phyloP scores from a whole-genome alignment of 2,329 filamentous ascomycete species.

The Trichoderma gracile region DNA sequence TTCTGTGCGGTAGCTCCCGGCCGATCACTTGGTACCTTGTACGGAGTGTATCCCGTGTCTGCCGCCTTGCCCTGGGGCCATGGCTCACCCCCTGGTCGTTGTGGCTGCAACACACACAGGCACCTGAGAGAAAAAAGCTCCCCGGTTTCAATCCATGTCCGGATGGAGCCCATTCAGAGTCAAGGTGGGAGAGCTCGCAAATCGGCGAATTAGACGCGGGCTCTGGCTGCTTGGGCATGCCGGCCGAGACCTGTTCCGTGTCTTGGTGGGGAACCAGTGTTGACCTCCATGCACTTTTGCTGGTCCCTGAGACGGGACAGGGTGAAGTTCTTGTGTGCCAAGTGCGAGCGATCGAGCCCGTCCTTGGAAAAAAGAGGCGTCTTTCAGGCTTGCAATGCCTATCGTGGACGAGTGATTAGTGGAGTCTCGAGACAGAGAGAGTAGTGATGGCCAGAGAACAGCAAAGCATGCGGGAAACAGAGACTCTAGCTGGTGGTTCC shows the following conservation, averaged over 20 bases:
- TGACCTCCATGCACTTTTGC: not conserved
- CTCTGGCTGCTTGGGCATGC: not conserved
- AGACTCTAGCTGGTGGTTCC: not conserved
- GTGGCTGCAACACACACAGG: not conserved
- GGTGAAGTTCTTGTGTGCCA: not conserved
- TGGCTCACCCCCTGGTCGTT: not conserved
- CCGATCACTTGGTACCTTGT: not conserved
- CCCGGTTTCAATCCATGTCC: not conserved
- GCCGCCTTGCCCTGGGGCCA: not conserved
- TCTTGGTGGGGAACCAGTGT: not conserved
- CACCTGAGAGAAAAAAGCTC: not conserved
- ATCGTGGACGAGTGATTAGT: not conserved
- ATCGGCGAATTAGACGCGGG: not conserved
- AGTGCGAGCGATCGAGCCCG: not conserved
- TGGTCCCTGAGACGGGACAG: not conserved
- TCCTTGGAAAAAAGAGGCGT: not conserved
- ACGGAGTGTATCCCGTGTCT: not conserved
- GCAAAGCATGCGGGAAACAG: not conserved
- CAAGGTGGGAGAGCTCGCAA: not conserved
- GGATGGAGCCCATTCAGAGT: not conserved
- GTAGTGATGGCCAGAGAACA: not conserved
- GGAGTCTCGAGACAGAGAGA: not conserved
- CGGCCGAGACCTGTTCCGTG: not conserved
- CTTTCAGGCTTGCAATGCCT: not conserved
- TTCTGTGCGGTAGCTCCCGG: constrained; percentile 1